These are phyloP conservation scores for Staphylotrichum tortipilum DNA, from an alignment of 495 filamentous ascomycete species.

Conservation along the genomic window DNA sequence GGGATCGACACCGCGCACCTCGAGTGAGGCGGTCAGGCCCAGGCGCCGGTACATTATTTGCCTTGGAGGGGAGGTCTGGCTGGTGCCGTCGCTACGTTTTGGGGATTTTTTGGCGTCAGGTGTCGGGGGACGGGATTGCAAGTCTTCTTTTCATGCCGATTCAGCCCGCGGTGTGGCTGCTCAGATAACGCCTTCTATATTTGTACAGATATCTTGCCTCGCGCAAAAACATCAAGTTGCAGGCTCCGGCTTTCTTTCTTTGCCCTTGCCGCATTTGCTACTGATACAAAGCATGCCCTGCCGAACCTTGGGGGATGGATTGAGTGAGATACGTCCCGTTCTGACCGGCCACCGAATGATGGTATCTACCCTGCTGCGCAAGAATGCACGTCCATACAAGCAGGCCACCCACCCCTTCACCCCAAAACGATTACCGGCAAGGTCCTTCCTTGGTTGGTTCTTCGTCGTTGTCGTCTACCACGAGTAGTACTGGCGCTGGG, in stretches of 20 bases:
- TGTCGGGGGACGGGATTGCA: background rate
- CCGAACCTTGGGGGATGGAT: too few species aligned
- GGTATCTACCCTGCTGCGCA: background rate
- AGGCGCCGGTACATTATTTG: too few species aligned
- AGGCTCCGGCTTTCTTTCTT: background rate
- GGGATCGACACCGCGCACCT: too few species aligned
- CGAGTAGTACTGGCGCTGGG: conserved; percentile 78
- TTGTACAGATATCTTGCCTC: conserved; percentile 8
- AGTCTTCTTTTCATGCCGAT: background rate
- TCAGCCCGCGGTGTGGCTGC: background rate
- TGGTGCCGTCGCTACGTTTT: background rate
- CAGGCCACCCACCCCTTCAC: too few species aligned
- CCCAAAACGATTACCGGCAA: background rate
- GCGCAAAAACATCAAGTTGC: background rate
- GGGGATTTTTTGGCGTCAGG: conserved; percentile 3
- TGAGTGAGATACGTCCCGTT: too few species aligned
- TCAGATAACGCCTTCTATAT: conserved; percentile 1
- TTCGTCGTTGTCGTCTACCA: too few species aligned
- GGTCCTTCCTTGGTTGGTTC: too few species aligned
- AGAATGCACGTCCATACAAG: too few species aligned
- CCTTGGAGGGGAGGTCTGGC: too few species aligned
- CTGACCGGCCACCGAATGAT: background rate
- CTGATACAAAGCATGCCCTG: conserved; percentile 3
- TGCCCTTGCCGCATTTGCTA: background rate
- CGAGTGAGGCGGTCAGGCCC: too few species aligned